Evolutionary conservation across 179 eudicot genomes (phyloP).

Genomic region (Carnegiea gigantea): DNA sequence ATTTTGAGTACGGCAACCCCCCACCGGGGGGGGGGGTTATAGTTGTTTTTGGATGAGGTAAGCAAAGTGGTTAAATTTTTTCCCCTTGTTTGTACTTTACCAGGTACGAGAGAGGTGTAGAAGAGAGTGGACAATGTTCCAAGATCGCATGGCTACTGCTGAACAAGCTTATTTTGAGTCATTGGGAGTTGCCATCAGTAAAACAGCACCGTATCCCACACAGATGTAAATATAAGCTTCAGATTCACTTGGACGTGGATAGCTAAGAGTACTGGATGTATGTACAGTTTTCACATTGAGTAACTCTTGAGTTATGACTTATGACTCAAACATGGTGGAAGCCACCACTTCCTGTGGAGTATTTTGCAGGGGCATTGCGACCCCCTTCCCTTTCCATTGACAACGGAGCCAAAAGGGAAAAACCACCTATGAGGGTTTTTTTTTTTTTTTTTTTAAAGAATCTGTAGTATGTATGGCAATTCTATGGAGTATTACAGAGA

Average conservation of each 20-base stretch:
- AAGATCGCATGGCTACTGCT: constrained; percentile 11
- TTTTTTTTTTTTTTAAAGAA: no score
- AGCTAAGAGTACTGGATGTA: background rate
- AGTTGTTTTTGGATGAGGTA: background rate
- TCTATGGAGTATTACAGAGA: no score
- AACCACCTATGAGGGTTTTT: no score
- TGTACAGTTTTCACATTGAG: background rate
- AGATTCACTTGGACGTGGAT: background rate
- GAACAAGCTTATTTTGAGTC: background rate
- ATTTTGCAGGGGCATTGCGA: background rate
- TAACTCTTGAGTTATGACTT: background rate
- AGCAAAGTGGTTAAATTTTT: background rate
- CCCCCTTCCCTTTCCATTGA: no score
- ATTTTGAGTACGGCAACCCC: no score
- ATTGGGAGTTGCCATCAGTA: background rate
- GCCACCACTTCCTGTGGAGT: background rate
- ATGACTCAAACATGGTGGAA: background rate
- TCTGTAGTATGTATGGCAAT: no score
- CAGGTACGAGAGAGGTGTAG: constrained; percentile 20
- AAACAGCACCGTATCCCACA: background rate
- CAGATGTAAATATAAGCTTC: background rate
- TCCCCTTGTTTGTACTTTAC: background rate
- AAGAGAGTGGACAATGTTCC: constrained; percentile 18
- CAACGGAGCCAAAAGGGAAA: no score
- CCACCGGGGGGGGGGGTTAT: no score